These are phyloP conservation scores for Erysimum cheiri DNA, from an alignment of 441 rosid species.

Conservation along the genomic window DNA sequence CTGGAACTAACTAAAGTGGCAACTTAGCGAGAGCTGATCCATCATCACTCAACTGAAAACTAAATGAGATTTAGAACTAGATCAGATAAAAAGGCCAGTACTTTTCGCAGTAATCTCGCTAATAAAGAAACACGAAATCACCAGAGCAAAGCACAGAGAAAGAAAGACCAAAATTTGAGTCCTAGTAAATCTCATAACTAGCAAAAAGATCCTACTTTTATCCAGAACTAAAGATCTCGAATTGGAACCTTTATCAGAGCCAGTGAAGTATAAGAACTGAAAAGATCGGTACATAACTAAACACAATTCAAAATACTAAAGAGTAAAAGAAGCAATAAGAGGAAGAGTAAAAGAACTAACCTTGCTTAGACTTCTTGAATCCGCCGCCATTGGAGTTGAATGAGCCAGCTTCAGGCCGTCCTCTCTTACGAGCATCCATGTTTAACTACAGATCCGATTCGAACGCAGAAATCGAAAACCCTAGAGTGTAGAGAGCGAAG, in stretches of 20 bases:
- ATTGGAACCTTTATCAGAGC: constrained; percentile 5
- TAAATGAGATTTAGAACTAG: not conserved
- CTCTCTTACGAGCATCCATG: constrained; percentile 82
- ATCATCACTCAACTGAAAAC: constrained; percentile 5
- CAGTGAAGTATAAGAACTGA: constrained; percentile 21
- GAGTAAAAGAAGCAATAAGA: not conserved
- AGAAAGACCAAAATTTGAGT: not conserved
- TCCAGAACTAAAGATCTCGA: constrained; percentile 29
- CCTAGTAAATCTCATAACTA: constrained; percentile 11
- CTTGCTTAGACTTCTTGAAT: constrained; percentile 72
- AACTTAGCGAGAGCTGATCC: not conserved
- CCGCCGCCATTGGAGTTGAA: constrained; percentile 69
- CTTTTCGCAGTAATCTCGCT: not conserved
- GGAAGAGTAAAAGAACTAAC: constrained; percentile 47
- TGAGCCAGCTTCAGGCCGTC: constrained; percentile 56
- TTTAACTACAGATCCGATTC: constrained; percentile 40
- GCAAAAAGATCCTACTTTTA: not conserved
- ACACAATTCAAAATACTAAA: not conserved
- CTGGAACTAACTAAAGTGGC: not conserved
- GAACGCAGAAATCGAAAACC: not conserved
- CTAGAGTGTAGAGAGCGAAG: constrained; percentile 16
- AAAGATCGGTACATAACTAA: not conserved
- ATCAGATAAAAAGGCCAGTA: constrained; percentile 1
- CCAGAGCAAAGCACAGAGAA: constrained; percentile 15
- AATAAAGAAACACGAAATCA: not conserved